These are phyloP conservation scores for Daedalea quercina DNA, from an alignment of 768 basidiomycete genomes.

Conservation along the genomic window DNA sequence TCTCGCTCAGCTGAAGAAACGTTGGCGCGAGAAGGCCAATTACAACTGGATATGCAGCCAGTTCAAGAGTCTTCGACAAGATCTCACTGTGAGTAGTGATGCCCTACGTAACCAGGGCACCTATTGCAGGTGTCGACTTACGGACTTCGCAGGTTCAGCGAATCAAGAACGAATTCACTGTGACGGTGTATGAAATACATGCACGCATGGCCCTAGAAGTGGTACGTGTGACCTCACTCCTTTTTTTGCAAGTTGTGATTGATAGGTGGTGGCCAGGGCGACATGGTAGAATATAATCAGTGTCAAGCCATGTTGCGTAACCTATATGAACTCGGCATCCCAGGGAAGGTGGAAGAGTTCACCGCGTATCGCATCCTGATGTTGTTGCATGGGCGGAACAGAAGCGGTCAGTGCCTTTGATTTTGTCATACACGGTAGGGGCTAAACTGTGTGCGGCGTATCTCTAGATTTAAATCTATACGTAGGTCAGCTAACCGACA, in stretches of 20 bases:
- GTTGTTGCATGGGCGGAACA: slow-evolving; percentile 89
- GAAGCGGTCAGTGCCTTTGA: slow-evolving; percentile 59
- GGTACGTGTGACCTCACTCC: slow-evolving; percentile 39
- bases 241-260: not conserved
- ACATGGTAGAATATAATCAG: slow-evolving; percentile 98
- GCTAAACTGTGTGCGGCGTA: not conserved
- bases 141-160: slow-evolving; percentile 74
- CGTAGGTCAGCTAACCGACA: slow-evolving; percentile 94
- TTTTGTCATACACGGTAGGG: not conserved
- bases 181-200: slow-evolving; percentile 96
- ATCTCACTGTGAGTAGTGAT: slow-evolving; percentile 78
- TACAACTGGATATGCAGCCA: slow-evolving; percentile 96
- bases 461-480: slow-evolving; percentile 63
- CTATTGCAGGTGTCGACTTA: not conserved
- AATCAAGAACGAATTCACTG: slow-evolving; percentile 97
- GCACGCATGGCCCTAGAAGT: slow-evolving; percentile 94
- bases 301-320: slow-evolving; percentile 88
- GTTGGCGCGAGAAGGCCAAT: slow-evolving; percentile 73
- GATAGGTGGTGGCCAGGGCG: slow-evolving; percentile 49
- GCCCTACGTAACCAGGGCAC: not conserved
- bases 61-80: slow-evolving; percentile 95
- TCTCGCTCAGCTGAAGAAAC: slow-evolving; percentile 75
- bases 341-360: slow-evolving; percentile 92
- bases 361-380: slow-evolving; percentile 96
- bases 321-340: slow-evolving; percentile 90